Evolutionary conservation across 345 rosid species (phyloP), one percentile per base, ranked within the genome.

Genomic region (Kandelia obovata): DNA sequence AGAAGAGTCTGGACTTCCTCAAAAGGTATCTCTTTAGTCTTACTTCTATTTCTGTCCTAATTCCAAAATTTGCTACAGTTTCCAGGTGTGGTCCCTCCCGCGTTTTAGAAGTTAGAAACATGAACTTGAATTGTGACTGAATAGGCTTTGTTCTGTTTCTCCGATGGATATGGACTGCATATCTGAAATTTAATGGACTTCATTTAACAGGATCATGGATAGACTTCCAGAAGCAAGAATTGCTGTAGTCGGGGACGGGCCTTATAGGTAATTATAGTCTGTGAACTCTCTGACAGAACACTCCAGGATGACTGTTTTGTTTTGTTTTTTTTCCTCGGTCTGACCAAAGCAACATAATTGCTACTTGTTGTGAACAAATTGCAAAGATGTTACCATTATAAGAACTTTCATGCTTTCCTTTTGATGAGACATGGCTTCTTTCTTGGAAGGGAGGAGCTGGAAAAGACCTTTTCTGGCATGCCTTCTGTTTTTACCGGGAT

Each of bases 221-320:
- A 79, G 90, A 80, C 84, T 95, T 53, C 97, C 99, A 16, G 87
- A 88, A 39, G 92, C 91, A 51, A 84, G 96, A 65, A 88, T 95
- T 79, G 96, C 98, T 64, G 86, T 92, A 64, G 80, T 95, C 27
- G 99, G 96, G 69, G 99, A 95, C 74, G 99, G 99, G 31, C 99
- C 99, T 11, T 92, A 90, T 71, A 87, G 92, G 99, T 95, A 87
- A 69, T 61, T 19, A 2, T 16, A 27, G 25, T 58, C 31, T 37
- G n/a, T 21, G 28, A 3, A 56, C 16, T 56, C 17, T 16, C 21
- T n/a, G 6, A 13, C 17, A 43, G 49, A 43, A 43, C 5, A 13
- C 49, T 43, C 5, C 17, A 13, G 49, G 5, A 13, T 13, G 49
- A 43, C 17, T 11, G 0, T 2, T 2, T 13, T 11, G 13, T 11